Evolutionary conservation across 2,329 filamentous ascomycete genomes (phyloP), one percentile per base, ranked within the genome.

Genomic region (Penicillium sp.): DNA sequence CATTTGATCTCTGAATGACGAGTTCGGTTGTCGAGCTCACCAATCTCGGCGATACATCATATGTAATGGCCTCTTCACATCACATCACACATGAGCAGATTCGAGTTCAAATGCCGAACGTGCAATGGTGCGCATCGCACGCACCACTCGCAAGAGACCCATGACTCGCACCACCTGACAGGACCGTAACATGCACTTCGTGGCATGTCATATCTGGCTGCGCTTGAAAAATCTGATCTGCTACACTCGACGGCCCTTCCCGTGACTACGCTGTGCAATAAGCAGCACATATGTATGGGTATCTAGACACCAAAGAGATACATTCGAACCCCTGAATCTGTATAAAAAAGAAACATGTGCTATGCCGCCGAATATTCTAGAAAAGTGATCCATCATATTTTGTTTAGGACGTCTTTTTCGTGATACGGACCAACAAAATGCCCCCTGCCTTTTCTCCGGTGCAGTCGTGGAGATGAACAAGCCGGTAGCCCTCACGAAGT

Each of bases 381-480:
- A 40, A 46, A 40, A 26, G 23, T 50, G 46, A 54, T 32, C 39
- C 43, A 49, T 52, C 34, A 45, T 15, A 33, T 36, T 4, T 9
- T 32, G 36, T 13, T 33, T 33, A 67, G 29, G 54, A 49, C 24
- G 73, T 27, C 7, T 46, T 56, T 74, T 92, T 94, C 45, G 80
- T 80, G 45, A 96, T 81, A 69, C 85, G 86, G 24, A 96, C 84
- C 52, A 97, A 73, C 44, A 97, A 65, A 12, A 85, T 79, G 0
- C 90, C 91, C 18, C 84, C 80, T 2, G 83, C 88, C 50, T 84
- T 72, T 24, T 79, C 75, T 0, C 90, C 90, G 55, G 85, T 80
- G 21, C 79, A 77, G 66, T 96, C 86, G 56, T 89, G 79, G 51
- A 97, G 75, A 62, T 87, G 88, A 49, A 97, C 78, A 59, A 96